phyloP scores from a whole-genome alignment of 352 stramenopile genomes.

The Phytophthora sp. region DNA sequence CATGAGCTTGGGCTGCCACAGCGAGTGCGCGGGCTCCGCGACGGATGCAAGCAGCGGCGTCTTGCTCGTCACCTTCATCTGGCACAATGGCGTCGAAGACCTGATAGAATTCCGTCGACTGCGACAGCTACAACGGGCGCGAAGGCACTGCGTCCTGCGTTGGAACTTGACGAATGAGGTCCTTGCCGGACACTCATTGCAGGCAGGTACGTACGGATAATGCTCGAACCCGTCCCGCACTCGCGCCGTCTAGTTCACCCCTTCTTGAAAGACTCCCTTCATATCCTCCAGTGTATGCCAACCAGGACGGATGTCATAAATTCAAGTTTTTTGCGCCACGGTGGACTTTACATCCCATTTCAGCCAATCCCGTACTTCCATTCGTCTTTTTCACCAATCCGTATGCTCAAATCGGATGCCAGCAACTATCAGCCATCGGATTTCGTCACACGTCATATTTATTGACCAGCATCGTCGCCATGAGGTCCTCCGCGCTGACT shows the following conservation, averaged over 20 bases:
- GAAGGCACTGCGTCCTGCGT: background rate
- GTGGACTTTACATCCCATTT: constrained; percentile 15
- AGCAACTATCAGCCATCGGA: constrained; percentile 14
- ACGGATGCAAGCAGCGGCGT: constrained; percentile 32
- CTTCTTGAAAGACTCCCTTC: constrained; percentile 6
- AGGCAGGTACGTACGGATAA: background rate
- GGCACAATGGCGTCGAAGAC: constrained; percentile 29
- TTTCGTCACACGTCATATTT: constrained; percentile 31
- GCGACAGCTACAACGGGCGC: background rate
- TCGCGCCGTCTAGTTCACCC: constrained; percentile 27
- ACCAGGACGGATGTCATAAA: constrained; percentile 15
- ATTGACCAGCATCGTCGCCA: constrained; percentile 16
- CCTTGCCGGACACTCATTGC: too few species aligned
- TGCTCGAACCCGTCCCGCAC: too few species aligned
- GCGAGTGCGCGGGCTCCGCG: constrained; percentile 4
- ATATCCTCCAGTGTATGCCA: background rate
- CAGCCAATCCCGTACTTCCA: constrained; percentile 17
- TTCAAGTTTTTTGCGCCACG: constrained; percentile 20
- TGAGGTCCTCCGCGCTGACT: constrained; percentile 32
- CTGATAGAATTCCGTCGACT: constrained; percentile 3
- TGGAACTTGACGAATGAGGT: constrained; percentile 35
- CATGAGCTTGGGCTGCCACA: constrained; percentile 81
- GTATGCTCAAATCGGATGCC: constrained; percentile 5
- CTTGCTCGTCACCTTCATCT: constrained; percentile 33
- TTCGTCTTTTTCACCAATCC: background rate